Base-by-base conservation (phyloP, 768 basidiomycete genomes). In the Sporobolomyces phaffii region DNA sequence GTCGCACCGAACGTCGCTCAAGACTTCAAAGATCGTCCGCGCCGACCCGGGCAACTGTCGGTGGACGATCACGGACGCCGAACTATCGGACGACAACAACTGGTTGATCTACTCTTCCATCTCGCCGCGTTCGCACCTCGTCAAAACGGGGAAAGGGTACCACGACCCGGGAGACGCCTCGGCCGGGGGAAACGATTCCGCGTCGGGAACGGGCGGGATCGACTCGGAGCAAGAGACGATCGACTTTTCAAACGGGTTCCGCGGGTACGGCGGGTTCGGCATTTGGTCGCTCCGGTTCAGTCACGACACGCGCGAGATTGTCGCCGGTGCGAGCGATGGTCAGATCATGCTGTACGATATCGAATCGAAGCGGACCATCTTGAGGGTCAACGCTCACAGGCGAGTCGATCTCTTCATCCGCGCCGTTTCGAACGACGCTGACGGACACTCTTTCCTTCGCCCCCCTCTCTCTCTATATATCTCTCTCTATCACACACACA, bases 221-320 rank as follows among this genome's bases (percentile, higher is more conserved):
- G 58, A 60, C 26, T 40, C 68, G 36, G 34, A 70, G 20, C 72
- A 63, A 38, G 49, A 52, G 22, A 60, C 53, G 75, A 45, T 79
- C 73, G 65, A 77, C 74, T 76, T 73, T 43, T 54, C 60, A 5
- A 38, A 20, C 52, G 59, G 75, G 0, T 9, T 29, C n/a, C 29
- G 50, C 22, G 17, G 28, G 24, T 31, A 52, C 56, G 62, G 69
- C 5, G 52, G 68, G 24, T 65, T 69, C 29, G 68, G 65, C 52
- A 89, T 98, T 60, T 99, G 90, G 86, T 91, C 89, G 69, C 91
- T 94, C 76, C 85, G 89, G 47, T 98, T 98, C 77, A 97, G 92
- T 40, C 91, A 93, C 10, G 94, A 98, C 73, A 93, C 91, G 1
- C 90, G 88, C 51, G 96, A 99, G 78, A 86, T 98, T 24, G 84